phyloP scores from a whole-genome alignment of 768 basidiomycete genomes.

The Pleurotus giganteus region DNA sequence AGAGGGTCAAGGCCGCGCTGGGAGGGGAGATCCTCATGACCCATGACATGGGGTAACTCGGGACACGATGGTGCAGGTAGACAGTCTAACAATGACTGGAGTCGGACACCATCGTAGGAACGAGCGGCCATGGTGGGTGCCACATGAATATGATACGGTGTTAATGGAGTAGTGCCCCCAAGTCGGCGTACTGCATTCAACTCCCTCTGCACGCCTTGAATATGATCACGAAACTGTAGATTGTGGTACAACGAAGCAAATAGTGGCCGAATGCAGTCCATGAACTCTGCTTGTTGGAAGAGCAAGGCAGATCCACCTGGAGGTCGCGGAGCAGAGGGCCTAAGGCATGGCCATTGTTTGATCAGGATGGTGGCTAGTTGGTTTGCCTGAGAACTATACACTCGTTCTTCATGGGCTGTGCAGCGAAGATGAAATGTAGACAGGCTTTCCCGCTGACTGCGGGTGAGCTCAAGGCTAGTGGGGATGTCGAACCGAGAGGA shows the following conservation, averaged over 20 bases:
- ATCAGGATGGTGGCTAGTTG: constrained; percentile 13
- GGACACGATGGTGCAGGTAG: background rate
- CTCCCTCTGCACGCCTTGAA: constrained; percentile 13
- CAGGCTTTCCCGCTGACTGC: constrained; percentile 6
- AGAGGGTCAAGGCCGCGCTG: background rate
- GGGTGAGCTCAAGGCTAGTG: background rate
- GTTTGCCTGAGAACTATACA: constrained; percentile 7
- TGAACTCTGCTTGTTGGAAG: constrained; percentile 1
- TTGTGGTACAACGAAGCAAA: constrained; percentile 17
- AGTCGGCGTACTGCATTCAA: constrained; percentile 3
- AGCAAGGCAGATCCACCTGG: background rate
- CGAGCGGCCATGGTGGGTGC: background rate
- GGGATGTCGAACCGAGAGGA: constrained; percentile 5
- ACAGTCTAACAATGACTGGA: background rate
- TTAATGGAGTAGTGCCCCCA: background rate
- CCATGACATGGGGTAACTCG: background rate
- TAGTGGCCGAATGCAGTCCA: background rate
- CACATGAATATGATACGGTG: background rate
- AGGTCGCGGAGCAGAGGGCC: background rate
- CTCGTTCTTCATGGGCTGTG: background rate
- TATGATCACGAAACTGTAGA: constrained; percentile 12
- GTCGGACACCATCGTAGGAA: background rate
- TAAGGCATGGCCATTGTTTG: constrained; percentile 20
- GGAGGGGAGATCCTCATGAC: background rate
- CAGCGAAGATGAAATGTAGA: constrained; percentile 8